phyloP scores from a whole-genome alignment of 768 basidiomycete genomes.

The Leccinum subgranulosum region DNA sequence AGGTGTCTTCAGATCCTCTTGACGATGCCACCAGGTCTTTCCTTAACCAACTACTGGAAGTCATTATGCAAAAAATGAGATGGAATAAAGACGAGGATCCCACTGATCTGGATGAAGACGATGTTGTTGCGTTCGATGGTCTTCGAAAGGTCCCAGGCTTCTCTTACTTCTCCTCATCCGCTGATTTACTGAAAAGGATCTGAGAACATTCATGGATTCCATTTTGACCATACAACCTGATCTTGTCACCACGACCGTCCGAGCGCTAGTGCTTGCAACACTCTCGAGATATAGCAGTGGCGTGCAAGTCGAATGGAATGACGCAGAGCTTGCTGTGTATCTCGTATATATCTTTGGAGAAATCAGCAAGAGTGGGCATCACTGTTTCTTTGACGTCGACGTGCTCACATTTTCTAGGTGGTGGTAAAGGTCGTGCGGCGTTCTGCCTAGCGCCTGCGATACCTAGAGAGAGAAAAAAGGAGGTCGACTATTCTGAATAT shows the following conservation, averaged over 20 bases:
- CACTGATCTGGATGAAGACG: slow-evolving; percentile 87
- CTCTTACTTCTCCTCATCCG: background rate
- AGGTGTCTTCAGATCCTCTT: slow-evolving; percentile 57
- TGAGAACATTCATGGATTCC: slow-evolving; percentile 84
- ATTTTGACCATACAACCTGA: slow-evolving; percentile 82
- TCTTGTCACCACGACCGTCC: slow-evolving; percentile 77
- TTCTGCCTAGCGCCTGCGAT: slow-evolving; percentile 78
- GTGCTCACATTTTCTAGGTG: slow-evolving; percentile 40
- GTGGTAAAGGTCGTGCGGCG: slow-evolving; percentile 77
- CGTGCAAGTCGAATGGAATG: slow-evolving; percentile 76
- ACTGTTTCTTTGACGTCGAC: background rate
- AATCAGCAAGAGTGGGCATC: slow-evolving; percentile 74
- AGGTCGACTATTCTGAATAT: slow-evolving; percentile 71
- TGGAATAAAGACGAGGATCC: slow-evolving; percentile 82
- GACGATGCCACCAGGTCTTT: slow-evolving; percentile 72
- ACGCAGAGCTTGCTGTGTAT: slow-evolving; percentile 91
- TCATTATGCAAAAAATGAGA: slow-evolving; percentile 83
- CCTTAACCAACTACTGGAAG: slow-evolving; percentile 71
- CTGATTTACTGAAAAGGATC: slow-evolving; percentile 52
- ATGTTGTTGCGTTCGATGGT: slow-evolving; percentile 74
- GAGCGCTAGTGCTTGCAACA: slow-evolving; percentile 68
- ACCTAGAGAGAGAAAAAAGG: slow-evolving; percentile 65
- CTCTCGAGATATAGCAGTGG: slow-evolving; percentile 65
- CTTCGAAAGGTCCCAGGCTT: slow-evolving; percentile 68
- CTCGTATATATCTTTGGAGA: slow-evolving; percentile 94